These are phyloP conservation scores for Meira miltonrushii DNA, from an alignment of 1,284 basidiomycete genomes.

Conservation along the genomic window DNA sequence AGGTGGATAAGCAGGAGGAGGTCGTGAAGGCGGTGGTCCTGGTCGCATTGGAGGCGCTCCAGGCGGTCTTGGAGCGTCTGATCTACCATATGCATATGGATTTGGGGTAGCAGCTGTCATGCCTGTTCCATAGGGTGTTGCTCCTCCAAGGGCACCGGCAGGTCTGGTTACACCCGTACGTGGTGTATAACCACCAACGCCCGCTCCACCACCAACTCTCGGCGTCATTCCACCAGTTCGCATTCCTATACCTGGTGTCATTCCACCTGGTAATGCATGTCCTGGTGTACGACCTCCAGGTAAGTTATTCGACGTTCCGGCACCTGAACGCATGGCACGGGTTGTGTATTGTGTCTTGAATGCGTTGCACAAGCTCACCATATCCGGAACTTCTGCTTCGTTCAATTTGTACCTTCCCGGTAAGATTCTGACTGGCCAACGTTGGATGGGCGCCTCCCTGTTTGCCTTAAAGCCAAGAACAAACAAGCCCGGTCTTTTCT, in stretches of 20 bases:
- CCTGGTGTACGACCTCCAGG: constrained; percentile 1
- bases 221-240: not conserved
- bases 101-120: not conserved
- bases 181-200: constrained; percentile 3
- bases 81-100: constrained; percentile 3
- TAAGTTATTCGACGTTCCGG: constrained; percentile 31
- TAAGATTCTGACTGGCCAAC: constrained; percentile 52
- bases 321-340: constrained; percentile 30
- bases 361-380: constrained; percentile 36
- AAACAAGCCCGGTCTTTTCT: constrained; percentile 84
- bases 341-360: constrained; percentile 53
- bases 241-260: constrained; percentile 7
- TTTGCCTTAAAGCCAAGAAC: constrained; percentile 88
- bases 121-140: not conserved
- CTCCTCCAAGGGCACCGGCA: not conserved
- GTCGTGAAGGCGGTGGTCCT: not conserved
- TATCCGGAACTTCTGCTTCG: constrained; percentile 45
- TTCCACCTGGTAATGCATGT: constrained; percentile 4
- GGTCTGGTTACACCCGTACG: not conserved
- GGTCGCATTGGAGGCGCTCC: not conserved
- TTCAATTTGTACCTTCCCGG: constrained; percentile 48
- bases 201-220: not conserved
- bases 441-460: constrained; percentile 43
- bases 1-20: not conserved
- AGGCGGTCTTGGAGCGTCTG: not conserved